Evolutionary conservation across 2,329 filamentous ascomycete genomes (phyloP), one percentile per base, ranked within the genome.

Genomic region (Hawksworthiomyces lignivorus): DNA sequence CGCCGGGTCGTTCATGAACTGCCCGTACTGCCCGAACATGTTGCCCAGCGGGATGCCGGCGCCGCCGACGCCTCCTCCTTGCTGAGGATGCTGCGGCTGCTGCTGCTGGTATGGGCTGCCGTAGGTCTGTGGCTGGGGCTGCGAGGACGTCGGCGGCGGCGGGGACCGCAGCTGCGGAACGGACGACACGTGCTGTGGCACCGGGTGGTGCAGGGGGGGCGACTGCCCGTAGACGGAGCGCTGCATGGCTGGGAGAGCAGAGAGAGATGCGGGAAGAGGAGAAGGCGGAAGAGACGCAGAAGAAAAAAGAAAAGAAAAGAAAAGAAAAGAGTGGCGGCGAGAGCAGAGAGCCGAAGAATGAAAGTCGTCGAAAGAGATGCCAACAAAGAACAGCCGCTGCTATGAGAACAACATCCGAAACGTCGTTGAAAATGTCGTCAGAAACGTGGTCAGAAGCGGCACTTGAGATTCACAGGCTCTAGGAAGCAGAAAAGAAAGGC

Each of bases 141-240:
- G 81, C 44, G 74, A 74, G 28, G 80, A 77, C 39, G 74, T 73
- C 28, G 87, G 89, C 48, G 87, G 85, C 45, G 86, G 90, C 47
- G 92, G 92, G 45, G 92, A 97, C 63, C 94, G 82, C 62, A 98
- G 80, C 68, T 97, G 92, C 33, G 92, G 92, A 37, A 98, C 92
- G 45, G 89, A 94, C 59, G 92, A 97, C 56, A 97, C 90, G 73
- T 98, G 92, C 65, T 98, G 92, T 48, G 92, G 92, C 45, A 97
- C 88, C 45, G 92, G 92, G 62, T 97, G 92, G 65, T 97, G 92
- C 54, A 97, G 80, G 52, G 90, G 89, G 60, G 89, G 90, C 22
- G 88, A 95, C 58, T 89, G 85, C 63, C 80, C 79, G 68, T 92
- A 95, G 41, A 79, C 73, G 60, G 82, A 74, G 62, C 88, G 84